A percentile compares a stretch with the other conserved stretches of the same genome.
These are phyloP conservation scores for Cutaneotrichosporon dermatis DNA, from an alignment of 1,284 basidiomycete species.

Conservation along the genomic window DNA sequence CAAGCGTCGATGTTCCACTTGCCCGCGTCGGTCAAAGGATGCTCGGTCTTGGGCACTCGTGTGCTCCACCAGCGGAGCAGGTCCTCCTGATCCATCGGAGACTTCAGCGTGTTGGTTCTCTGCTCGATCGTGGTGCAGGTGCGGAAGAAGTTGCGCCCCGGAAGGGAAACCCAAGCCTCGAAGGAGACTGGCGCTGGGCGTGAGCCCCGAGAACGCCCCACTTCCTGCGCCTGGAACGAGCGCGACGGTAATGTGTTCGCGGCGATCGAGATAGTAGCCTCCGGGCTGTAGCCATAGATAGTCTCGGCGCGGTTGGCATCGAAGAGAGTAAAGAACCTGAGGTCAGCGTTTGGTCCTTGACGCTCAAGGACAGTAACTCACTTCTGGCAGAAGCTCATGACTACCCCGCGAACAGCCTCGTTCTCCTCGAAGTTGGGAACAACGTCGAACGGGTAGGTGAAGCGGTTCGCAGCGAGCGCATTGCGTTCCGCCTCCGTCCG, in stretches of 20 bases:
- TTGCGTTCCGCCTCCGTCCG: slow-evolving; percentile 30
- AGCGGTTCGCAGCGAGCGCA: slow-evolving; percentile 27
- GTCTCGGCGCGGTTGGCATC: slow-evolving; percentile 70
- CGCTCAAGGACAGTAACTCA: background rate
- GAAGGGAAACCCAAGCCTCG: slow-evolving; percentile 62
- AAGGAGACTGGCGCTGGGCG: slow-evolving; percentile 69
- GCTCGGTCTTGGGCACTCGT: slow-evolving; percentile 70
- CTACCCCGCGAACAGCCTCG: slow-evolving; percentile 38
- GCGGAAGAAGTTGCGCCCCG: slow-evolving; percentile 72
- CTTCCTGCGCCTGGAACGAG: slow-evolving; percentile 25
- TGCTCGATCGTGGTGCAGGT: slow-evolving; percentile 61
- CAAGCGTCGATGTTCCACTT: slow-evolving; percentile 90
- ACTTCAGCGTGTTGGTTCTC: slow-evolving; percentile 65
- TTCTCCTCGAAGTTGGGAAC: slow-evolving; percentile 32
- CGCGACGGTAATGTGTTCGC: slow-evolving; percentile 78
- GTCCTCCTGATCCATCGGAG: slow-evolving; percentile 60
- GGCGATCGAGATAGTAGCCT: slow-evolving; percentile 82
- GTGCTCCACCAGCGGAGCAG: slow-evolving; percentile 49
- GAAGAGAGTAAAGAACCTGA: slow-evolving; percentile 72
- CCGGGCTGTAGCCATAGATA: slow-evolving; percentile 69
- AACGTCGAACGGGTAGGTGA: slow-evolving; percentile 43
- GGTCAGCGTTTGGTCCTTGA: slow-evolving; percentile 34
- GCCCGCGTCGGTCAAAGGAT: slow-evolving; percentile 64
- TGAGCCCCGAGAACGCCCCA: slow-evolving; percentile 53
- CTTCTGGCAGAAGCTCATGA: slow-evolving; percentile 46